Percentiles rank a stretch among this genome's conserved stretches.
These are phyloP conservation scores for Entomortierella chlamydospora DNA, from an alignment of 192 early-diverging fungal species.

Conservation along the genomic window DNA sequence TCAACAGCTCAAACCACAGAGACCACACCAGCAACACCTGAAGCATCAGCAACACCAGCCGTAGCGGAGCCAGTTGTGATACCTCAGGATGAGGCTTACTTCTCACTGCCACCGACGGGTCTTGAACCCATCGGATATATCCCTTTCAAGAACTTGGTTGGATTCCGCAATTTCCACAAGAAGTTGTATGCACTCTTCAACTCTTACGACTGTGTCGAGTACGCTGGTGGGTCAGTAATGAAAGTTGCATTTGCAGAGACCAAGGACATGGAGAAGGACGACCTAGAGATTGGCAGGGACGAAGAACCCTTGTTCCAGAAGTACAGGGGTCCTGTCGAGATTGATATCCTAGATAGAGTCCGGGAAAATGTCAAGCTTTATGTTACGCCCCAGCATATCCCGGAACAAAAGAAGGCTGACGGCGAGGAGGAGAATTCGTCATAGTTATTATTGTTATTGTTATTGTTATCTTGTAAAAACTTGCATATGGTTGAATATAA, in stretches of 20 bases:
- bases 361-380: conserved; percentile 45
- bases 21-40: background rate
- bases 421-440: background rate
- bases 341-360: conserved; percentile 35
- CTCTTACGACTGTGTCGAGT: conserved; percentile 60
- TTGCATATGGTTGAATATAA: too few species aligned
- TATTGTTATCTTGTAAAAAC: too few species aligned
- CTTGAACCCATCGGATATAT: conserved; percentile 35
- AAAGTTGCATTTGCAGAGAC: conserved; percentile 69
- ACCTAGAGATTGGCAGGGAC: conserved; percentile 53
- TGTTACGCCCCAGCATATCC: conserved; percentile 37
- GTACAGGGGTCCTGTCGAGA: conserved; percentile 46
- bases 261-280: conserved; percentile 53
- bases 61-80: conserved; percentile 16
- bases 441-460: background rate
- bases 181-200: conserved; percentile 58
- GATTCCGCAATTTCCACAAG: conserved; percentile 56
- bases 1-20: background rate
- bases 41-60: background rate
- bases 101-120: conserved; percentile 53
- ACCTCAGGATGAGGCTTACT: conserved; percentile 46
- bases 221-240: conserved; percentile 56
- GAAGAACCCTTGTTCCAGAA: conserved; percentile 56
- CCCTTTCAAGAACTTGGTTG: conserved; percentile 35
- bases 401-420: conserved; percentile 21